Percentiles rank a stretch among this genome's conserved stretches.
These are phyloP conservation scores for Piper longum DNA, from an alignment of 164 flowering plant genomes.

Conservation along the genomic window DNA sequence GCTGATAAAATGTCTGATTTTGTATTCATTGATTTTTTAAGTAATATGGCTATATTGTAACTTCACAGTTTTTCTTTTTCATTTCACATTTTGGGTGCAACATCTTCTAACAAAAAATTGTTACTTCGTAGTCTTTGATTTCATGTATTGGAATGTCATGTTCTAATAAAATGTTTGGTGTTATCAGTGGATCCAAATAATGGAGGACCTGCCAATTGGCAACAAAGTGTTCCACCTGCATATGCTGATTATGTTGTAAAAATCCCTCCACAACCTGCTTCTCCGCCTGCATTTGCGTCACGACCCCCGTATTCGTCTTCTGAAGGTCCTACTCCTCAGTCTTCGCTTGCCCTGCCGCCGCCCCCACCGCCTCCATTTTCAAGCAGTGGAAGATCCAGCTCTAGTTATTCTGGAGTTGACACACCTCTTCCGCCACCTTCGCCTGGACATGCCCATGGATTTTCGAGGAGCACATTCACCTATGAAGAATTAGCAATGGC, in stretches of 20 bases:
- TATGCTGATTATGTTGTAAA: constrained; percentile 24
- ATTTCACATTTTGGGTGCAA: too few species aligned
- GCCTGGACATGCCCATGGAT: constrained; percentile 50
- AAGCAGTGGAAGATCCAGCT: constrained; percentile 48
- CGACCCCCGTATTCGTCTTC: constrained; percentile 27
- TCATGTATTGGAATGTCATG: too few species aligned
- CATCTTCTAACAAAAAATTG: too few species aligned
- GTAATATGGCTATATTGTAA: too few species aligned
- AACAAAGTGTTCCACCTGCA: constrained; percentile 41
- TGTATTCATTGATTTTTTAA: too few species aligned
- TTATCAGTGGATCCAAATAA: constrained; percentile 33
- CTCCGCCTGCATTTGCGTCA: constrained; percentile 29
- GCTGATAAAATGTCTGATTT: too few species aligned
- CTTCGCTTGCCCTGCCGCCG: constrained; percentile 6
- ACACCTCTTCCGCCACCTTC: constrained; percentile 55
- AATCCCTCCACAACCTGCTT: constrained; percentile 35
- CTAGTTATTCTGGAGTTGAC: constrained; percentile 12
- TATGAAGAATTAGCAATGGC: constrained; percentile 84
- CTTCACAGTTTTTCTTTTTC: too few species aligned
- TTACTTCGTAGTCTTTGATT: too few species aligned
- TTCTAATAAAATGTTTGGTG: too few species aligned
- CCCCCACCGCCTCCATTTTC: constrained; percentile 21
- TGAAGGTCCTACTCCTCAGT: constrained; percentile 11
- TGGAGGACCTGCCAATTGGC: constrained; percentile 43
- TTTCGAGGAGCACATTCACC: constrained; percentile 70